phyloP scores from a whole-genome alignment of 345 rosid species.

The Brassica nigra region DNA sequence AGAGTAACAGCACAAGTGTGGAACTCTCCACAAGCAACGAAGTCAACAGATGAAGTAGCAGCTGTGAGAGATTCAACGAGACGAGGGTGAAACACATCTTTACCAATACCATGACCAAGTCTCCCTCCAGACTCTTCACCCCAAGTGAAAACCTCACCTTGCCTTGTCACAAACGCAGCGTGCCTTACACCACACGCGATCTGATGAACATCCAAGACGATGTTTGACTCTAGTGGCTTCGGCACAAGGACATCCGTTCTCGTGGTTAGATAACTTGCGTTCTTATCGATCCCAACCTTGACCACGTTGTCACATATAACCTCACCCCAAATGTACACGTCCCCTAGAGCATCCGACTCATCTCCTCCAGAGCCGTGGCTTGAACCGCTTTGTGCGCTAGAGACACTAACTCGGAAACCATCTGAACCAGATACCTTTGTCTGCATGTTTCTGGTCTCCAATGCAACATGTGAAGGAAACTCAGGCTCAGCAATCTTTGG shows the following conservation, averaged over 20 bases:
- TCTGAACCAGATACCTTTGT: conserved; percentile 85
- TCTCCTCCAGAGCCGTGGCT: conserved; percentile 97
- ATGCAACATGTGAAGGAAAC: conserved; percentile 79
- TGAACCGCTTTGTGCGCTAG: conserved; percentile 95
- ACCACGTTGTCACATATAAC: conserved; percentile 75
- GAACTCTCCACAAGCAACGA: conserved; percentile 95
- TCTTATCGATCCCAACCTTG: conserved; percentile 74
- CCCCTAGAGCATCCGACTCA: conserved; percentile 95
- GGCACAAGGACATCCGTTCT: conserved; percentile 87
- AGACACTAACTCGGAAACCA: conserved; percentile 94
- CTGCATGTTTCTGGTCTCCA: conserved; percentile 80
- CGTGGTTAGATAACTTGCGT: conserved; percentile 59
- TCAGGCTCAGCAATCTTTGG: conserved; percentile 64
- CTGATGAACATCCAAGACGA: conserved; percentile 89
- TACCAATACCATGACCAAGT: conserved; percentile 90
- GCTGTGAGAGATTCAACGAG: conserved; percentile 77
- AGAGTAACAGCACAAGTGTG: conserved; percentile 93
- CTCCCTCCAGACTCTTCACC: conserved; percentile 98
- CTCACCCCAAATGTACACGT: conserved; percentile 98
- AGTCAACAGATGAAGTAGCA: conserved; percentile 59
- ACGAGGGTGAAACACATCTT: conserved; percentile 75
- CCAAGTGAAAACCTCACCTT: conserved; percentile 97
- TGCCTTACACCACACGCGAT: conserved; percentile 92
- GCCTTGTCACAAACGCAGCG: conserved; percentile 86
- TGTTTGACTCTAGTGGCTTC: conserved; percentile 78